Evolutionary conservation across 345 rosid species (phyloP).

Genomic region (Excoecaria cochinchinensis): DNA sequence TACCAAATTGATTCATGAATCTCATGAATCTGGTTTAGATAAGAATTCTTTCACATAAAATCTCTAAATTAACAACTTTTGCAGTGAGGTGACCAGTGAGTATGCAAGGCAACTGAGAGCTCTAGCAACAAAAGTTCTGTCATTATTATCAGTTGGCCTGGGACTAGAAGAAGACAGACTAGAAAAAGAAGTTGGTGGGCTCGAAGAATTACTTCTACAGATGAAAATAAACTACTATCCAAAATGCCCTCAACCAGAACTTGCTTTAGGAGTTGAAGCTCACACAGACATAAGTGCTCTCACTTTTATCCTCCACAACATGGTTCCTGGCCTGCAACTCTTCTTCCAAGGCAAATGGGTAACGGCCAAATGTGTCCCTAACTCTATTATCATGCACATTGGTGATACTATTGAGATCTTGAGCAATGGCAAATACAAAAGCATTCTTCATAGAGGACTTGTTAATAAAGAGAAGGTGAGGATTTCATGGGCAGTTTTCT

Average conservation of each 20-base stretch:
- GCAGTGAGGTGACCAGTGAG: slow-evolving; percentile 71
- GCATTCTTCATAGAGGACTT: slow-evolving; percentile 86
- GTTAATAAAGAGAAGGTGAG: slow-evolving; percentile 96
- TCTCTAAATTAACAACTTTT: background rate
- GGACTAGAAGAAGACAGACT: slow-evolving; percentile 84
- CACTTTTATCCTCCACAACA: slow-evolving; percentile 96
- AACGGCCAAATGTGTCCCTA: slow-evolving; percentile 87
- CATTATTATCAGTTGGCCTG: slow-evolving; percentile 61
- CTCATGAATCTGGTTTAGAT: background rate
- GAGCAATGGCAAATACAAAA: slow-evolving; percentile 89
- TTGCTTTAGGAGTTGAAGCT: slow-evolving; percentile 96
- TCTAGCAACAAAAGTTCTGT: slow-evolving; percentile 60
- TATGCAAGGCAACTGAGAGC: slow-evolving; percentile 74
- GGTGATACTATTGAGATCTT: slow-evolving; percentile 93
- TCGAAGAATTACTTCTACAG: slow-evolving; percentile 80
- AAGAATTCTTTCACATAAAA: too few relatives aligned
- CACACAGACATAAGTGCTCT: slow-evolving; percentile 91
- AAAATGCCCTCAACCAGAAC: slow-evolving; percentile 92
- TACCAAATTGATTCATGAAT: too few relatives aligned
- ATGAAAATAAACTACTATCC: slow-evolving; percentile 97
- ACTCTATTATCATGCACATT: slow-evolving; percentile 89
- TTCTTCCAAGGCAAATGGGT: slow-evolving; percentile 80
- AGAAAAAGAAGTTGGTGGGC: slow-evolving; percentile 86
- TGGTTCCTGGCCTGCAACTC: slow-evolving; percentile 94
- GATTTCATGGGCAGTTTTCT: slow-evolving; percentile 95